Percentiles rank a stretch among this genome's conserved stretches.
These are phyloP conservation scores for Acephala macrosclerotiorum DNA, from an alignment of 2,329 filamentous ascomycete species.

Conservation along the genomic window DNA sequence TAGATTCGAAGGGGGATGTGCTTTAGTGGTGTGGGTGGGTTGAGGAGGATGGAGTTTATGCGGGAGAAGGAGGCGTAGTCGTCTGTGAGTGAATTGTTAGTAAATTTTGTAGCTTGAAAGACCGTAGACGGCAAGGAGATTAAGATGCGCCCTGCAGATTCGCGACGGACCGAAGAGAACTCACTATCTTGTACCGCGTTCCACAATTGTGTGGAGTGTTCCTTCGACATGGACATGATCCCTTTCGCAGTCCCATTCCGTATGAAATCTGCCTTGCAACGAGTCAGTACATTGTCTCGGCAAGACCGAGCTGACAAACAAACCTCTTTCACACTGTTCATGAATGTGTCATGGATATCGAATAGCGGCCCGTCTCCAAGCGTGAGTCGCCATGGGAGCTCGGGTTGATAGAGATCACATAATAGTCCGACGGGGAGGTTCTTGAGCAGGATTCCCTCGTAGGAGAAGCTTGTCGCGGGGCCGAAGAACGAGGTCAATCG, in stretches of 20 bases:
- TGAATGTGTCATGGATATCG: conserved; percentile 65
- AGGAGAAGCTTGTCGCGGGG: conserved; percentile 64
- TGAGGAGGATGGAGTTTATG: conserved; percentile 80
- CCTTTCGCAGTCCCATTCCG: conserved; percentile 74
- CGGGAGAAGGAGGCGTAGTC: conserved; percentile 76
- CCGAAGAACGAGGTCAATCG: conserved; percentile 70
- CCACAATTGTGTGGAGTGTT: conserved; percentile 73
- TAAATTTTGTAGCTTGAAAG: not conserved
- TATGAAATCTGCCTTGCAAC: conserved; percentile 61
- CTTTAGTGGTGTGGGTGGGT: conserved; percentile 75
- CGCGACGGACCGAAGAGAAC: conserved; percentile 33
- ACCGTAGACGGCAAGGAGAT: too few species aligned
- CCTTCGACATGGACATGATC: conserved; percentile 74
- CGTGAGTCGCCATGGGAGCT: conserved; percentile 68
- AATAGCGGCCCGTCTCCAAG: conserved; percentile 63
- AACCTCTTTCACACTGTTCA: conserved; percentile 73
- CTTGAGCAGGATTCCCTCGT: conserved; percentile 72
- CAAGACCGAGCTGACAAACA: conserved; percentile 8
- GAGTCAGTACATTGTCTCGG: not conserved
- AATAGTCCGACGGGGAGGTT: conserved; percentile 74
- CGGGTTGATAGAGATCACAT: conserved; percentile 66
- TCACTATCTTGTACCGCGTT: conserved; percentile 66
- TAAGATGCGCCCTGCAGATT: not conserved
- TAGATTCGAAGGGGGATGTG: conserved; percentile 91
- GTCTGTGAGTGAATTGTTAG: conserved; percentile 54